These are phyloP conservation scores for Torulaspora globosa DNA, from an alignment of 1,139 yeast species.

Conservation along the genomic window DNA sequence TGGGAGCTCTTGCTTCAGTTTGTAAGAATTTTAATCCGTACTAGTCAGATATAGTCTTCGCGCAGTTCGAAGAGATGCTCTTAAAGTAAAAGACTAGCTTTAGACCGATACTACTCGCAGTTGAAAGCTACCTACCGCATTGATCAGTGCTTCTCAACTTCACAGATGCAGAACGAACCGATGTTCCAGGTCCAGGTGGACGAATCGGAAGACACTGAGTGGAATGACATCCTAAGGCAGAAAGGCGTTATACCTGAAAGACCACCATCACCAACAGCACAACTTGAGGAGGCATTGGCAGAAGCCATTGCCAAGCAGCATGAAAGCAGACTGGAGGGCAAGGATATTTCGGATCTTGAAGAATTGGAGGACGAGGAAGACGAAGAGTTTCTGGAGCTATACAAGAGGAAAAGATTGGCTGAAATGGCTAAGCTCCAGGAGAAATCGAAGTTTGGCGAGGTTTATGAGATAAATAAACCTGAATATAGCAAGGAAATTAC, in stretches of 20 bases:
- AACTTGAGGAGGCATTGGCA: constrained; percentile 80
- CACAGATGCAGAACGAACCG: constrained; percentile 34
- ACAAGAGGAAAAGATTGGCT: constrained; percentile 69
- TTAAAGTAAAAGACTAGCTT: not conserved
- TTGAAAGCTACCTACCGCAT: not conserved
- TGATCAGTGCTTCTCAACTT: not conserved
- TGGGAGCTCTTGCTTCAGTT: not conserved
- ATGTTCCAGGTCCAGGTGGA: constrained; percentile 72
- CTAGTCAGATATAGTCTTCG: not conserved
- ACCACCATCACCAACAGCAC: constrained; percentile 83
- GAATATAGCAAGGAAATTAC: constrained; percentile 87
- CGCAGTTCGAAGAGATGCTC: not conserved
- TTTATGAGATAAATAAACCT: constrained; percentile 73
- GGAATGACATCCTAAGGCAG: constrained; percentile 90
- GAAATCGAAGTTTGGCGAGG: constrained; percentile 68
- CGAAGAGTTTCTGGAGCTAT: constrained; percentile 69
- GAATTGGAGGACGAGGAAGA: constrained; percentile 76
- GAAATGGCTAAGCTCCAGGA: constrained; percentile 62
- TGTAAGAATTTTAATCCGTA: not conserved
- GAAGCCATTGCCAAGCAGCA: constrained; percentile 74
- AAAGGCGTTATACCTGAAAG: constrained; percentile 91
- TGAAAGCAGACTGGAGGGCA: constrained; percentile 54
- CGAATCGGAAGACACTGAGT: constrained; percentile 94
- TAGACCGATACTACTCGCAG: not conserved
- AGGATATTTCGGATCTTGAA: constrained; percentile 73